A percentile compares a stretch with the other conserved stretches of the same genome.
These are phyloP conservation scores for Pulicaria dysenterica DNA, from an alignment of 129 eudicot genomes.

Conservation along the genomic window DNA sequence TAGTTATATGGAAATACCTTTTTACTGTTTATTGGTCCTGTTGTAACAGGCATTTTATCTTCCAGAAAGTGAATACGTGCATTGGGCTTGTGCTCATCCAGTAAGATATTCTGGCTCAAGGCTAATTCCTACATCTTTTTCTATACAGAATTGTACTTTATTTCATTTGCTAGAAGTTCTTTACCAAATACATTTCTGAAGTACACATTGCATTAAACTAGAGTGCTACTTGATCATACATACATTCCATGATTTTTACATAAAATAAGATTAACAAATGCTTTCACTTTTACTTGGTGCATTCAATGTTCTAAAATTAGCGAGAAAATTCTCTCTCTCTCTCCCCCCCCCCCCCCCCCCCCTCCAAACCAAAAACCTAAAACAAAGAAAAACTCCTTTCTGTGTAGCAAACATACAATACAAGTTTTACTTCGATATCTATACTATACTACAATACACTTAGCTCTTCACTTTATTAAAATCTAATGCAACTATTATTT, in stretches of 20 bases:
- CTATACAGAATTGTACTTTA: not conserved
- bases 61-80: slow-evolving; percentile 92
- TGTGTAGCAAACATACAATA: not conserved
- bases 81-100: slow-evolving; percentile 88
- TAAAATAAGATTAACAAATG: too few relatives aligned
- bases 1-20: slow-evolving; percentile 6
- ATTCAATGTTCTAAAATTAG: not conserved
- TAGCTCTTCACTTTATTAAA: too few relatives aligned
- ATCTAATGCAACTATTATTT: not conserved
- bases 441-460: too few relatives aligned
- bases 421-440: slow-evolving; percentile 8
- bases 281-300: not conserved
- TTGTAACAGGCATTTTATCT: slow-evolving; percentile 83
- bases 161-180: too few relatives aligned
- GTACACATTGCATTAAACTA: too few relatives aligned
- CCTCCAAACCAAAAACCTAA: not conserved
- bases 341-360: not conserved
- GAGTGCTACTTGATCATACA: too few relatives aligned
- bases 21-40: slow-evolving; percentile 10
- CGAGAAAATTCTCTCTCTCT: not conserved
- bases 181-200: too few relatives aligned
- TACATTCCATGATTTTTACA: too few relatives aligned
- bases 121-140: not conserved
- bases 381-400: too few relatives aligned
- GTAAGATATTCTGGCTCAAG: slow-evolving; percentile 39